Evolutionary conservation across 2,329 filamentous ascomycete species (phyloP).

Genomic region (Tolypocladium cylindrosporum): DNA sequence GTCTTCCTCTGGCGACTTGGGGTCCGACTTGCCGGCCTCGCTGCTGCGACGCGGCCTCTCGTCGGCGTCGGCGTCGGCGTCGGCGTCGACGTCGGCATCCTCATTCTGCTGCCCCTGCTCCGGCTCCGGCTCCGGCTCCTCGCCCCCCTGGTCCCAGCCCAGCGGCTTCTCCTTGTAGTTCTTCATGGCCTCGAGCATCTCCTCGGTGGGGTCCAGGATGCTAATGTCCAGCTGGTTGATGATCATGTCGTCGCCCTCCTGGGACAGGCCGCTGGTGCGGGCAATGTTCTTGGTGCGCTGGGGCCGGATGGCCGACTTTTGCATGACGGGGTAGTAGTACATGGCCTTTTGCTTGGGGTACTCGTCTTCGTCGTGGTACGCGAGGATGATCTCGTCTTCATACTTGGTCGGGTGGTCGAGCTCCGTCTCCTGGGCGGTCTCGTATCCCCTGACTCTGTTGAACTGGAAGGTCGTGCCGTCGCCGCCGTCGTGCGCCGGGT

Average conservation of each 20-base stretch:
- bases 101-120: slow-evolving; percentile 15
- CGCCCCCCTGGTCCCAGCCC: slow-evolving; percentile 31
- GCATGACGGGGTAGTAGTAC: slow-evolving; percentile 61
- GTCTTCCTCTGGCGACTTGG: slow-evolving; percentile 20
- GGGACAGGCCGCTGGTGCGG: slow-evolving; percentile 33
- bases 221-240: slow-evolving; percentile 47
- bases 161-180: slow-evolving; percentile 43
- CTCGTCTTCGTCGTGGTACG: slow-evolving; percentile 42
- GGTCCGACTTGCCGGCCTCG: slow-evolving; percentile 12
- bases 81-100: slow-evolving; percentile 16
- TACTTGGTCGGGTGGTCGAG: slow-evolving; percentile 50
- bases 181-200: slow-evolving; percentile 40
- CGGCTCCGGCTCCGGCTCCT: slow-evolving; percentile 19
- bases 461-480: slow-evolving; percentile 53
- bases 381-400: slow-evolving; percentile 51
- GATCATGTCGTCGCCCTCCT: slow-evolving; percentile 39
- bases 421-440: slow-evolving; percentile 49
- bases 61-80: slow-evolving; percentile 5
- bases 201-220: slow-evolving; percentile 45
- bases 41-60: slow-evolving; percentile 9
- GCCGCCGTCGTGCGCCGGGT: slow-evolving; percentile 43
- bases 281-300: slow-evolving; percentile 56
- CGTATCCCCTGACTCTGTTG: slow-evolving; percentile 53
- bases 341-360: slow-evolving; percentile 45
- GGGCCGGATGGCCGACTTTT: slow-evolving; percentile 50